These are phyloP conservation scores for Zoysia matrella DNA, from an alignment of 202 grass and related monocot species.

Conservation along the genomic window DNA sequence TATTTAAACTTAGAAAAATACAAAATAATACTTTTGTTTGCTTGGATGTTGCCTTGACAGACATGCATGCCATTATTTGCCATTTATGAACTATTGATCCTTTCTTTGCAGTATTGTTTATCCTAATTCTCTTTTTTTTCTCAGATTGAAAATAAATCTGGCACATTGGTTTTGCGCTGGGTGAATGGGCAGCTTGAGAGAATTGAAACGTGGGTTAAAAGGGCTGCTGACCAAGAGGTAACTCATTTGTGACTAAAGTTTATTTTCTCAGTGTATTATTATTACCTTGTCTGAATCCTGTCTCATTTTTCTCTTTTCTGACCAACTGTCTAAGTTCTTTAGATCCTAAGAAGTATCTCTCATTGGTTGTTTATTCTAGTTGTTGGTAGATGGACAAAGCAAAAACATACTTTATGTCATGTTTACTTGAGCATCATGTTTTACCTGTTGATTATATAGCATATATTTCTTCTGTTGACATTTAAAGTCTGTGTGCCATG, in stretches of 20 bases:
- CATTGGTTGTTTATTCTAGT: background rate
- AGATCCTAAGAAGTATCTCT: background rate
- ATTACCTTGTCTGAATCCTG: background rate
- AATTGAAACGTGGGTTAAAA: conserved; percentile 92
- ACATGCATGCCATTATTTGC: conserved; percentile 4
- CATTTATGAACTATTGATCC: conserved; percentile 14
- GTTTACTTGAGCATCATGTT: conserved; percentile 4
- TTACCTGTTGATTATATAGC: background rate
- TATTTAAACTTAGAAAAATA: conserved; percentile 7
- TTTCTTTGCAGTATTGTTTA: conserved; percentile 15
- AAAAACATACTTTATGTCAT: background rate
- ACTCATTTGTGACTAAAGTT: conserved; percentile 24
- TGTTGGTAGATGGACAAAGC: background rate
- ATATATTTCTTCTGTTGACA: background rate
- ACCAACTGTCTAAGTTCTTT: background rate
- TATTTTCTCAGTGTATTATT: conserved; percentile 10
- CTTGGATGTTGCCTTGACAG: conserved; percentile 36
- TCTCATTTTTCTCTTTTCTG: background rate
- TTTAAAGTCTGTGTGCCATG: background rate
- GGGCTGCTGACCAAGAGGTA: conserved; percentile 92
- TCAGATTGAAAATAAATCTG: conserved; percentile 89
- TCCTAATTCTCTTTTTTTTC: conserved; percentile 14
- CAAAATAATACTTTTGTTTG: conserved; percentile 2
- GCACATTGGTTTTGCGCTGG: conserved; percentile 87
- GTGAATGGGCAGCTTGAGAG: conserved; percentile 93